Evolutionary conservation across 257 asterid genomes (phyloP), one percentile per base, ranked within the genome.

Genomic region (Solanum paucissectum): DNA sequence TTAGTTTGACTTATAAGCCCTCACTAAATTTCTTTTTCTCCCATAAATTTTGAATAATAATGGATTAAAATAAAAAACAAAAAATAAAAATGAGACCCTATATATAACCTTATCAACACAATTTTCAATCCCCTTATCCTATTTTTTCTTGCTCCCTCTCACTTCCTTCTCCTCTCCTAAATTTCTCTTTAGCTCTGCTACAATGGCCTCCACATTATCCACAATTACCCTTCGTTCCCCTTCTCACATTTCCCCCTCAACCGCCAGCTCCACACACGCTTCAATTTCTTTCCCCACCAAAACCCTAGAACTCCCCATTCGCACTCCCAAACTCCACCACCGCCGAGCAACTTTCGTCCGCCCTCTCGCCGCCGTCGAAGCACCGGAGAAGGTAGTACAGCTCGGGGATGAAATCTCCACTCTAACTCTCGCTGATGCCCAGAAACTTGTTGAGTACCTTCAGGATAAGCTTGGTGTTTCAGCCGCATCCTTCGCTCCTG

Each of bases 381-480:
- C 99, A 1, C 98, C 99, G 0, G 98, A 95, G 33, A 94, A 95
- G n/a, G 97, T 96, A 75, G 92, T 95, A 64, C 91, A 89, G 20
- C 94, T 96, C 77, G 99, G 98, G 2, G 95, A 96, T 92, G 96
- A 96, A 90, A 94, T 96, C 75, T 95, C 99, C 23, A 90, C 84
- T 89, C 91, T 96, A 5, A 92, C 99, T 60, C 94, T 96, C n/a
- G 92, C 98, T 60, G 98, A 94, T 69, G 99, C 99, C 1, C 99
- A 96, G 91, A 96, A 94, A 79, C 99, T 96, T 87, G 99, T 96
- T 37, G 98, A 96, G 92, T 96, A 95, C 87, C 98, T 96, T 86
- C 98, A 95, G 90, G 99, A 95, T 90, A 96, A 95, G 94, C 94
- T 96, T 87, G 99, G 98, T 25, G 98, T 96, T 84, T 87, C 98